Percentiles rank a stretch among this genome's conserved stretches.
These are phyloP conservation scores for Candida suzukii DNA, from an alignment of 805 yeast genomes.

Conservation along the genomic window DNA sequence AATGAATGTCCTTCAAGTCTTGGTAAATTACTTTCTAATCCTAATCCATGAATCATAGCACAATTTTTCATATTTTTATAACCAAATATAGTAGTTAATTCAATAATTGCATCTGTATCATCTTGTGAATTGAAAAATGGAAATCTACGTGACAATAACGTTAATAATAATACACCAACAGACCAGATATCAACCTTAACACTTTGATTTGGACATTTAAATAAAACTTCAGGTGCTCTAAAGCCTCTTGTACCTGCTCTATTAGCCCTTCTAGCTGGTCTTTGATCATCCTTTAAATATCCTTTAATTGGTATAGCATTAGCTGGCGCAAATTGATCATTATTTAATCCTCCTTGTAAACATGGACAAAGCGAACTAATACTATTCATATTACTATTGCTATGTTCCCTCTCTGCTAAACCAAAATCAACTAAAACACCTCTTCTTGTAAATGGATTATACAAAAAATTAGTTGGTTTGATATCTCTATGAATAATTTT, in stretches of 20 bases:
- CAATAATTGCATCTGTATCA: slow-evolving; percentile 87
- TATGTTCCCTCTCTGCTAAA: slow-evolving; percentile 60
- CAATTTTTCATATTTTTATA: slow-evolving; percentile 60
- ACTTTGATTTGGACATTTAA: slow-evolving; percentile 79
- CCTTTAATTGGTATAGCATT: slow-evolving; percentile 44
- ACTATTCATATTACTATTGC: too few relatives aligned
- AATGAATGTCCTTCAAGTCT: slow-evolving; percentile 38
- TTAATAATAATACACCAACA: slow-evolving; percentile 80
- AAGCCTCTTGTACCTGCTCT: slow-evolving; percentile 96
- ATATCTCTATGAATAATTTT: slow-evolving; percentile 90
- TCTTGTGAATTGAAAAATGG: slow-evolving; percentile 94
- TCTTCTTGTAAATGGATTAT: slow-evolving; percentile 53
- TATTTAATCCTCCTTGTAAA: slow-evolving; percentile 28
- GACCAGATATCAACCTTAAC: slow-evolving; percentile 88
- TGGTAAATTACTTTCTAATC: slow-evolving; percentile 60
- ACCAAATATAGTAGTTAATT: slow-evolving; percentile 78
- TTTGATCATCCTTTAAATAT: slow-evolving; percentile 77
- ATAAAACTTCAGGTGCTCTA: slow-evolving; percentile 87
- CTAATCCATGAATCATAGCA: slow-evolving; percentile 83
- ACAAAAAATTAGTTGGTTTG: slow-evolving; percentile 68
- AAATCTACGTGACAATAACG: slow-evolving; percentile 71
- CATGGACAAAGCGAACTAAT: slow-evolving; percentile 48
- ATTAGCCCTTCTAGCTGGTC: slow-evolving; percentile 89
- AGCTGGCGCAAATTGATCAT: slow-evolving; percentile 23
- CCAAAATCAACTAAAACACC: slow-evolving; percentile 94